Evolutionary conservation across 257 asterid species (phyloP).

Genomic region (Solanum sparsipilum): DNA sequence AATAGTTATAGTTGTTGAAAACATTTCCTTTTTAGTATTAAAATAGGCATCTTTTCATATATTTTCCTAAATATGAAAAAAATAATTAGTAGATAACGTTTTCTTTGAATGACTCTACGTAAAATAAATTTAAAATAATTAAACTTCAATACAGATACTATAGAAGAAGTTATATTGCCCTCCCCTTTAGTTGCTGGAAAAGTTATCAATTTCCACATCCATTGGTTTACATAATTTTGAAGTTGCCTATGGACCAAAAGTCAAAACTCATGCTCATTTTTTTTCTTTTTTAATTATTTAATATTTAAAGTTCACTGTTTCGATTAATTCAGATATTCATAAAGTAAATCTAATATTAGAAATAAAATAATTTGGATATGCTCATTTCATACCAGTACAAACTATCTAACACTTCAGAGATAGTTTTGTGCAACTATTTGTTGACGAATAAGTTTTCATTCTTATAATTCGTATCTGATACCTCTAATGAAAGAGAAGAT

Average conservation of each 20-base stretch:
- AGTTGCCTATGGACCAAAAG: neutral
- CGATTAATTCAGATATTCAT: neutral
- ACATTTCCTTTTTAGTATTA: neutral
- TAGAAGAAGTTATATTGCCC: neutral
- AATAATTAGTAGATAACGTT: rapidly evolving
- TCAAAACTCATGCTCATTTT: neutral
- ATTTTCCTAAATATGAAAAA: neutral
- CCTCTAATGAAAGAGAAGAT: rapidly evolving
- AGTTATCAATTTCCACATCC: neutral
- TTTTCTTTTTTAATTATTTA: rapidly evolving
- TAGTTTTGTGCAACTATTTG: no score
- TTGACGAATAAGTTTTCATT: no score
- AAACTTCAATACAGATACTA: rapidly evolving
- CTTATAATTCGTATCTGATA: no score
- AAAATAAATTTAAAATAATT: neutral
- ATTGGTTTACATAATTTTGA: neutral
- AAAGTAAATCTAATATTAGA: no score
- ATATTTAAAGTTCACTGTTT: neutral
- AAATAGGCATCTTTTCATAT: neutral
- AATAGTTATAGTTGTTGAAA: neutral
- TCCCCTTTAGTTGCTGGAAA: neutral
- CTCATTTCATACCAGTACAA: no score
- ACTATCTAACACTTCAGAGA: no score
- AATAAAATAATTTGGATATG: no score
- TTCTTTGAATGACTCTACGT: rapidly evolving